These are phyloP conservation scores for Linnemannia hyalina DNA, from an alignment of 192 early-diverging fungal species.

Conservation along the genomic window DNA sequence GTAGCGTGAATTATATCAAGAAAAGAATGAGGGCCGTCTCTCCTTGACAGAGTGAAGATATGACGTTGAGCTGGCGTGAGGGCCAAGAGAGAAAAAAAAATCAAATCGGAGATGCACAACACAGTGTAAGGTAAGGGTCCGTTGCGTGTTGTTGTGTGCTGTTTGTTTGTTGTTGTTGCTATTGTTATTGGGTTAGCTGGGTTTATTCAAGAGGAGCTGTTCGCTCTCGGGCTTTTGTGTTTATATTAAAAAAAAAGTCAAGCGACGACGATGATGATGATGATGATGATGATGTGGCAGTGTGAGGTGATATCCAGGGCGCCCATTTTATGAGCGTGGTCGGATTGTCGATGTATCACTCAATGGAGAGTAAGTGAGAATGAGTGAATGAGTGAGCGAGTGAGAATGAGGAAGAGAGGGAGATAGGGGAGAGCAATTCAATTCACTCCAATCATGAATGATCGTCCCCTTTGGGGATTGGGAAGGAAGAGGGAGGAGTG, in stretches of 20 bases:
- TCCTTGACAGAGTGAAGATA: not conserved
- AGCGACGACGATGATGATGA: not conserved
- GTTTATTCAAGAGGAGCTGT: not conserved
- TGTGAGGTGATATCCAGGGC: slow-evolving; percentile 6
- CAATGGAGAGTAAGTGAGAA: not conserved
- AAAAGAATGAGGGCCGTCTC: not conserved
- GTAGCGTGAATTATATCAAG: not conserved
- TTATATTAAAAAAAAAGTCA: not conserved
- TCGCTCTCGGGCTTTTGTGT: slow-evolving; percentile 1
- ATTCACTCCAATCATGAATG: not conserved
- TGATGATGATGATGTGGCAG: slow-evolving; percentile 1
- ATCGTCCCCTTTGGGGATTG: not conserved
- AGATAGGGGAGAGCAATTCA: slow-evolving; percentile 4
- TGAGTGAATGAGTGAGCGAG: not conserved
- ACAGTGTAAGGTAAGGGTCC: not conserved
- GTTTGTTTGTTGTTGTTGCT: not conserved
- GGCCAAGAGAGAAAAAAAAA: not conserved
- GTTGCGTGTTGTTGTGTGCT: not conserved
- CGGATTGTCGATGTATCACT: not conserved
- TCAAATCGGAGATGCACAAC: not conserved
- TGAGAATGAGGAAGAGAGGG: not conserved
- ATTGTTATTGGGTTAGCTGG: not conserved
- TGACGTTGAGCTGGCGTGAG: not conserved
- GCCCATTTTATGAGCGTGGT: not conserved
- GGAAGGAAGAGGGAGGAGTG: no score